Evolutionary conservation across 2,329 filamentous ascomycete genomes (phyloP).

Genomic region (Talaromyces sp.): DNA sequence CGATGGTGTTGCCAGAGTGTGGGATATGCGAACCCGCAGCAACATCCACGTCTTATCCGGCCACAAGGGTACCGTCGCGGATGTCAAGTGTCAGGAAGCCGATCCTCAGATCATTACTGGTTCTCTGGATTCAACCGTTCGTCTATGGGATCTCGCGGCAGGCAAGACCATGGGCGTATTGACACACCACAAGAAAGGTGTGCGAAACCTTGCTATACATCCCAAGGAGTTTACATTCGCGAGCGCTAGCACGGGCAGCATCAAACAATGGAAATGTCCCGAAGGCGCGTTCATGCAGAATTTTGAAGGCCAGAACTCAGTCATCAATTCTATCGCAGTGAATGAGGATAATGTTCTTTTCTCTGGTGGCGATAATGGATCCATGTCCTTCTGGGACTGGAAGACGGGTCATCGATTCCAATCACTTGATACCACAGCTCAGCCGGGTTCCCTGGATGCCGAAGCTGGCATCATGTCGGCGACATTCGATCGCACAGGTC

Average conservation of each 20-base stretch:
- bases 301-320: constrained; percentile 92
- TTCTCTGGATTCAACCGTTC: constrained; percentile 87
- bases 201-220: constrained; percentile 78
- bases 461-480: constrained; percentile 94
- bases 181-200: constrained; percentile 98
- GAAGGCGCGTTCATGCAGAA: constrained; percentile 99
- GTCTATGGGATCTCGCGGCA: constrained; percentile 92
- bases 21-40: constrained; percentile 96
- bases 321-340: constrained; percentile 89
- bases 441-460: constrained; percentile 89
- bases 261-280: constrained; percentile 99
- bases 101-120: constrained; percentile 93
- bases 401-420: constrained; percentile 94
- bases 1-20: constrained; percentile 90
- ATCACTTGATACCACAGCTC: constrained; percentile 81
- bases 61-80: constrained; percentile 85
- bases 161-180: constrained; percentile 94
- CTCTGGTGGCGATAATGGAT: constrained; percentile 92
- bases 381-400: constrained; percentile 98
- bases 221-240: constrained; percentile 96
- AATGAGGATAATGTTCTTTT: constrained; percentile 96
- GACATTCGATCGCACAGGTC: constrained; percentile 83
- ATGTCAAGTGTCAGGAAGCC: constrained; percentile 88
- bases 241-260: constrained; percentile 82
- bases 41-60: constrained; percentile 92